phyloP scores from a whole-genome alignment of 2,329 filamentous ascomycete species.

The Hirsutella minnesotensis region DNA sequence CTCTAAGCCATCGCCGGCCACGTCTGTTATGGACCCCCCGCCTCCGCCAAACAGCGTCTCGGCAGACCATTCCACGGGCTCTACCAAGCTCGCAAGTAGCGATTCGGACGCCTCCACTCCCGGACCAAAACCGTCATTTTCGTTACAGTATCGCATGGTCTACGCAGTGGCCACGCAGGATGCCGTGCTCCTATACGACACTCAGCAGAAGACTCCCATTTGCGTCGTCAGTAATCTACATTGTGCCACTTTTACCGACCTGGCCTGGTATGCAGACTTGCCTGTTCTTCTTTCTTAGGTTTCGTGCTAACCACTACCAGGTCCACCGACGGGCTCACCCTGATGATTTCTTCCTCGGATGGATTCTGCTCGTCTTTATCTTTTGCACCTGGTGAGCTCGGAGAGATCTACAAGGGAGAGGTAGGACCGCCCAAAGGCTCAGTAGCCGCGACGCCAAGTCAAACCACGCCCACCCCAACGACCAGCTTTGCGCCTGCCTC shows the following conservation, averaged over 20 bases:
- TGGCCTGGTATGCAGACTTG: slow-evolving; percentile 62
- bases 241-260: slow-evolving; percentile 92
- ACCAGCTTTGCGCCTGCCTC: slow-evolving; percentile 49
- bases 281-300: neutral
- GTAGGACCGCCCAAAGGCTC: slow-evolving; percentile 37
- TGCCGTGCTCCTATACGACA: slow-evolving; percentile 89
- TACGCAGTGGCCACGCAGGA: slow-evolving; percentile 97
- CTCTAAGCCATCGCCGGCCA: slow-evolving; percentile 44
- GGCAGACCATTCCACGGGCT: slow-evolving; percentile 34
- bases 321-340: slow-evolving; percentile 38
- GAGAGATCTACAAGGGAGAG: slow-evolving; percentile 66
- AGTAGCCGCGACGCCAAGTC: slow-evolving; percentile 29
- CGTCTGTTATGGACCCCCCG: slow-evolving; percentile 73
- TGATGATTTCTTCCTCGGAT: slow-evolving; percentile 95
- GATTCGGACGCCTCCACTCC: slow-evolving; percentile 39
- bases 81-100: slow-evolving; percentile 34
- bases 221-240: slow-evolving; percentile 95
- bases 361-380: slow-evolving; percentile 91
- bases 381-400: slow-evolving; percentile 74
- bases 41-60: slow-evolving; percentile 45
- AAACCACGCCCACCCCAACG: slow-evolving; percentile 61
- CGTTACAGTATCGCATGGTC: slow-evolving; percentile 81
- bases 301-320: slow-evolving; percentile 15
- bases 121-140: slow-evolving; percentile 61
- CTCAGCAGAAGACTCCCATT: slow-evolving; percentile 86